phyloP scores from a whole-genome alignment of 495 filamentous ascomycete species.

The Neurospora sp. region DNA sequence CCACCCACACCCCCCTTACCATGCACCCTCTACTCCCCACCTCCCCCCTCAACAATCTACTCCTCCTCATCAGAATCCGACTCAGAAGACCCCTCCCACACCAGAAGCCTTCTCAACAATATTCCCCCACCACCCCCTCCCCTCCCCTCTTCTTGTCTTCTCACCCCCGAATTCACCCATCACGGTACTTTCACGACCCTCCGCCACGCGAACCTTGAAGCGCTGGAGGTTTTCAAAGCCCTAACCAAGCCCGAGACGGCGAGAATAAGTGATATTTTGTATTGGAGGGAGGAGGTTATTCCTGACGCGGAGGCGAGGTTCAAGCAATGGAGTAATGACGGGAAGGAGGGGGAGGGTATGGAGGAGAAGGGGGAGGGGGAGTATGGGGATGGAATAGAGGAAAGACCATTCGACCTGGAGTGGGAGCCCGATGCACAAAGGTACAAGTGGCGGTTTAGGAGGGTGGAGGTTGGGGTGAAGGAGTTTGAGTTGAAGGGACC shows the following conservation, averaged over 20 bases:
- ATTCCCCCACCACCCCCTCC: background rate
- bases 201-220: slow-evolving; percentile 4
- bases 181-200: slow-evolving; percentile 11
- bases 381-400: background rate
- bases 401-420: background rate
- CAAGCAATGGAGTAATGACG: background rate
- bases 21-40: background rate
- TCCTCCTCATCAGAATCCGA: background rate
- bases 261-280: background rate
- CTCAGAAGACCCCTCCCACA: background rate
- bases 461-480: slow-evolving; percentile 7
- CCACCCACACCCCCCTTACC: background rate
- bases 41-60: background rate
- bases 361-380: too few species aligned
- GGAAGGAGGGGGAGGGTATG: too few species aligned
- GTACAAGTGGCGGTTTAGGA: slow-evolving; percentile 12
- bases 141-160: background rate
- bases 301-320: background rate
- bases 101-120: background rate
- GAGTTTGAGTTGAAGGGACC: slow-evolving; percentile 8
- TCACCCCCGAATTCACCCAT: background rate
- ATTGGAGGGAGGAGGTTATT: background rate
- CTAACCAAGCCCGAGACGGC: background rate
- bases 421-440: background rate
- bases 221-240: background rate